Evolutionary conservation across 805 yeast species (phyloP).

Genomic region (Ogataea neopini): DNA sequence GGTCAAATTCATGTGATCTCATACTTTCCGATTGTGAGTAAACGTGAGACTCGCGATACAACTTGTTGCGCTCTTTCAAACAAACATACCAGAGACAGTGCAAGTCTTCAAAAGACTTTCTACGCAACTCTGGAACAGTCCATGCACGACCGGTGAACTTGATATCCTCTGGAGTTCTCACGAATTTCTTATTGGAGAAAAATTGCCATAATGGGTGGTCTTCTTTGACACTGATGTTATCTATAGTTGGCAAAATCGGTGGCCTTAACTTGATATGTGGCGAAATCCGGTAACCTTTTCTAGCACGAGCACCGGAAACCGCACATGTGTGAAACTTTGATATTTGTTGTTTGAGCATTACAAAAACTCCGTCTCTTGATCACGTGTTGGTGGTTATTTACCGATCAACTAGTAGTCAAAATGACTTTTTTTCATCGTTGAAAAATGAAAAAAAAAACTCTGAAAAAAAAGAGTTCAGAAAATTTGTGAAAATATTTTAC

Average conservation of each 20-base stretch:
- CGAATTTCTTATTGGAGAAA: slow-evolving; percentile 61
- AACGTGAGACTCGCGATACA: slow-evolving; percentile 73
- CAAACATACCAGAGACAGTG: slow-evolving; percentile 90
- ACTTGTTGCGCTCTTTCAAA: slow-evolving; percentile 75
- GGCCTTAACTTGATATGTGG: slow-evolving; percentile 59
- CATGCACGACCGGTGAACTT: slow-evolving; percentile 69
- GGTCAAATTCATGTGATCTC: slow-evolving; percentile 22
- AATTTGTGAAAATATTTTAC: background rate
- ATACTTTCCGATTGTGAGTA: slow-evolving; percentile 41
- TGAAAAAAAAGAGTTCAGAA: slow-evolving; percentile 1
- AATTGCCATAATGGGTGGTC: slow-evolving; percentile 97
- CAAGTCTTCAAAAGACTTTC: slow-evolving; percentile 88
- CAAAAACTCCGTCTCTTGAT: background rate
- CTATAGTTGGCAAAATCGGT: slow-evolving; percentile 83
- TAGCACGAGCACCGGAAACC: slow-evolving; percentile 34
- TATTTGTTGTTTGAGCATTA: slow-evolving; percentile 20
- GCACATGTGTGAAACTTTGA: slow-evolving; percentile 39
- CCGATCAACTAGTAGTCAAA: background rate
- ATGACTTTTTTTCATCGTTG: background rate
- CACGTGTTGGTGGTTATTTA: background rate
- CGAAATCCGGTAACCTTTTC: slow-evolving; percentile 40
- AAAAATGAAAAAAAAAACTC: background rate
- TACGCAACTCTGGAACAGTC: slow-evolving; percentile 84
- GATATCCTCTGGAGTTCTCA: slow-evolving; percentile 59
- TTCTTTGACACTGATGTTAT: slow-evolving; percentile 69